phyloP scores from a whole-genome alignment of 1,139 yeast genomes.

The Yamadazyma pseudoaaseri region DNA sequence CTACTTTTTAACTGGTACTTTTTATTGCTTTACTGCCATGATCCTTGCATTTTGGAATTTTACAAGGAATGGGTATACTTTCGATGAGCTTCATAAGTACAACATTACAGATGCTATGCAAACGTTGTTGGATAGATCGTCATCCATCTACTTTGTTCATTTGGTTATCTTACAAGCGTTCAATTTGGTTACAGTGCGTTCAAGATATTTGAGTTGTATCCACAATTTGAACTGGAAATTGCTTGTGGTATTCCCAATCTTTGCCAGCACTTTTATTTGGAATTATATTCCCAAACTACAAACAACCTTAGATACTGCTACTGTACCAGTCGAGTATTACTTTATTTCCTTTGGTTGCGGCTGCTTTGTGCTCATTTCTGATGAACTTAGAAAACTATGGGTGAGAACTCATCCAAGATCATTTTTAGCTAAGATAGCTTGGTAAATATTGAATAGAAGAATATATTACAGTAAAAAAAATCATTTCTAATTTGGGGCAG shows the following conservation, averaged over 20 bases:
- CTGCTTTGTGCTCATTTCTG: constrained; percentile 32
- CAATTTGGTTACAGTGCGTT: constrained; percentile 47
- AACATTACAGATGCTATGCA: constrained; percentile 23
- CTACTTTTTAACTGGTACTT: constrained; percentile 44
- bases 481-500: too few species aligned
- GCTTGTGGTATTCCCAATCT: constrained; percentile 36
- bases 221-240: constrained; percentile 25
- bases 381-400: constrained; percentile 42
- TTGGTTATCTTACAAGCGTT: constrained; percentile 52
- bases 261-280: constrained; percentile 44
- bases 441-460: too few species aligned
- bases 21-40: constrained; percentile 42
- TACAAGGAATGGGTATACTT: constrained; percentile 36
- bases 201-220: constrained; percentile 43
- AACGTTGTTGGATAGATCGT: constrained; percentile 31
- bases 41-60: constrained; percentile 42
- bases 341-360: constrained; percentile 51
- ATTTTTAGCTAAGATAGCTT: constrained; percentile 39
- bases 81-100: constrained; percentile 33
- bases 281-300: constrained; percentile 48
- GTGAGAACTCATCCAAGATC: constrained; percentile 39
- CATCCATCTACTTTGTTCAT: constrained; percentile 49
- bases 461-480: too few species aligned
- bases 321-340: constrained; percentile 48
- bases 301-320: constrained; percentile 31